phyloP scores from a whole-genome alignment of 208 protist genomes.

The Trypanosoma theileri region DNA sequence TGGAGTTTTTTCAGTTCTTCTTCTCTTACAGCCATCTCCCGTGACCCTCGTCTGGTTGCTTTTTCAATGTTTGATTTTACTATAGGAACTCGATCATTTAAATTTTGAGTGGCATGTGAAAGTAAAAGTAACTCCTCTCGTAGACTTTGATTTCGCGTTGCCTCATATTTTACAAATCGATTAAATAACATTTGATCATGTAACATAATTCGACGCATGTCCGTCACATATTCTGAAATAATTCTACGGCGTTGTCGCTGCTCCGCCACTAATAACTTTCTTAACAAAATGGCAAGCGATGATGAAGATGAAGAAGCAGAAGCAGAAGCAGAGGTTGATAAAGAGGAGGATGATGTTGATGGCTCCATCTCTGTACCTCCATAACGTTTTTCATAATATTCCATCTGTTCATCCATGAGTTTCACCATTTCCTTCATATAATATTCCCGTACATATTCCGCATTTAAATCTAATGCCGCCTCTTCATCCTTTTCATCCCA shows the following conservation, averaged over 20 bases:
- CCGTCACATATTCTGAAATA: conserved; percentile 34
- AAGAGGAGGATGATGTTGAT: not conserved
- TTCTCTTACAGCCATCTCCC: conserved; percentile 17
- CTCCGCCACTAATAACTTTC: conserved; percentile 25
- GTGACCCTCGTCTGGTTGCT: conserved; percentile 5
- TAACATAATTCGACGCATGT: conserved; percentile 22
- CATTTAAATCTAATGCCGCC: conserved; percentile 21
- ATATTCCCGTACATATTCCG: conserved; percentile 30
- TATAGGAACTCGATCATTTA: conserved; percentile 14
- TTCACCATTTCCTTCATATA: conserved; percentile 23
- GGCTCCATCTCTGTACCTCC: not conserved
- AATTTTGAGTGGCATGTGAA: conserved; percentile 29
- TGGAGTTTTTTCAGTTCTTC: conserved; percentile 17
- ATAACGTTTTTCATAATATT: conserved; percentile 21
- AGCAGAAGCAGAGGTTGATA: too few relatives aligned
- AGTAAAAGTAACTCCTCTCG: conserved; percentile 36
- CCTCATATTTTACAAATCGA: conserved; percentile 24
- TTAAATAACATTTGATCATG: conserved; percentile 24
- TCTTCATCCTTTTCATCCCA: conserved; percentile 42
- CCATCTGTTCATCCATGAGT: conserved; percentile 33
- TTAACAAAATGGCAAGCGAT: not conserved
- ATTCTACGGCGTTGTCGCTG: conserved; percentile 20
- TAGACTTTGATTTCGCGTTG: conserved; percentile 24
- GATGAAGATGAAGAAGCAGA: not conserved
- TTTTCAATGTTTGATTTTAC: conserved; percentile 21